phyloP scores from a whole-genome alignment of 208 protist species.

The Leishmania gerbilli region DNA sequence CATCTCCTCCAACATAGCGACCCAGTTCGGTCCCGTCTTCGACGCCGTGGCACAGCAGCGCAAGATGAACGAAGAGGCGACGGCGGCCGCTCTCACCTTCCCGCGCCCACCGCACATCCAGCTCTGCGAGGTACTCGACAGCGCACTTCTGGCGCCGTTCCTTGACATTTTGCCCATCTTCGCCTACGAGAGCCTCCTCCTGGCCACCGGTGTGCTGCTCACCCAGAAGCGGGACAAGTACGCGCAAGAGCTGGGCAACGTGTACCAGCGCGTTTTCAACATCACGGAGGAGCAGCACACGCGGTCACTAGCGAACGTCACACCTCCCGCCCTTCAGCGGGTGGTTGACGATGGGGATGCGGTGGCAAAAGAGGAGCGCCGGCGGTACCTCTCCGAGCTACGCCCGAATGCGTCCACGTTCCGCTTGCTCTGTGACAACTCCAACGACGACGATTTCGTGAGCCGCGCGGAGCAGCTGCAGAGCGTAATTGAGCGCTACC shows the following conservation, averaged over 20 bases:
- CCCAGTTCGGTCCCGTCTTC: conserved; percentile 17
- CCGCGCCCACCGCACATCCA: conserved; percentile 23
- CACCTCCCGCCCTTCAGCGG: conserved; percentile 24
- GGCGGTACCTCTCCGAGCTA: conserved; percentile 18
- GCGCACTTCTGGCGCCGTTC: conserved; percentile 34
- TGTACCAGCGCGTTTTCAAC: conserved; percentile 45
- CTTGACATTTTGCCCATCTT: conserved; percentile 29
- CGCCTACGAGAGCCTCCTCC: conserved; percentile 72
- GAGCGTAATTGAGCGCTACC: conserved; percentile 28
- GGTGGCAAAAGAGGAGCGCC: conserved; percentile 6
- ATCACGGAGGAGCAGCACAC: conserved; percentile 55
- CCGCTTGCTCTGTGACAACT: conserved; percentile 31
- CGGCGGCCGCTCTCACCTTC: neutral
- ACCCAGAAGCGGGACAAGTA: conserved; percentile 10
- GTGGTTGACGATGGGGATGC: neutral
- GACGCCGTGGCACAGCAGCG: conserved; percentile 16
- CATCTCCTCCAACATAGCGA: conserved; percentile 24
- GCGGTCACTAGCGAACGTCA: conserved; percentile 45
- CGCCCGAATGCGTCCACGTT: conserved; percentile 31
- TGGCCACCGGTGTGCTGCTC: conserved; percentile 41
- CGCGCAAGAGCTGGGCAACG: conserved; percentile 36
- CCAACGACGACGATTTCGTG: conserved; percentile 44
- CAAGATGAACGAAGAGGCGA: neutral
- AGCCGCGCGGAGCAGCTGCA: conserved; percentile 36
- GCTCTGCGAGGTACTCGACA: conserved; percentile 51